These are phyloP conservation scores for Closterium sp. DNA, from an alignment of 139 green algal species.

Conservation along the genomic window DNA sequence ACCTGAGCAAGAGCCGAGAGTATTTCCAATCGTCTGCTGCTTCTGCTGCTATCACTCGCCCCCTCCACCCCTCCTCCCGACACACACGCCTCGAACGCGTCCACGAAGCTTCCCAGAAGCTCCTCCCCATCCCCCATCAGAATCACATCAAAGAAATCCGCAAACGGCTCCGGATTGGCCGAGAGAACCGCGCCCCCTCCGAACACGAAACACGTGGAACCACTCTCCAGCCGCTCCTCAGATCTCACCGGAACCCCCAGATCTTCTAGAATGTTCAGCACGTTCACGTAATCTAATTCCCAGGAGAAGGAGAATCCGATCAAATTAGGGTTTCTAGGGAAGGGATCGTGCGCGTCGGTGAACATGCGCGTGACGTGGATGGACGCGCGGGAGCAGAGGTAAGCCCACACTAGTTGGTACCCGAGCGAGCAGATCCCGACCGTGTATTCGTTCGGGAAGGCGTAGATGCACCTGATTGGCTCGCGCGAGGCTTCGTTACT, in stretches of 20 bases:
- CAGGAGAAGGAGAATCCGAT: constrained; percentile 62
- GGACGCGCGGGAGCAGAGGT: constrained; percentile 10
- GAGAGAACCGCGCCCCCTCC: constrained; percentile 54
- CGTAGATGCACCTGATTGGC: constrained; percentile 48
- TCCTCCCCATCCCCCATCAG: constrained; percentile 64
- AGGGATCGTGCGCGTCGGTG: constrained; percentile 56
- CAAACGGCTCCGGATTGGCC: constrained; percentile 73
- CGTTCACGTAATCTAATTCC: constrained; percentile 63
- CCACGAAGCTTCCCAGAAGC: constrained; percentile 27
- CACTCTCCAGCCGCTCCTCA: constrained; percentile 2
- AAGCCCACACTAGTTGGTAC: constrained; percentile 62
- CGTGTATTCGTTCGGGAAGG: constrained; percentile 62
- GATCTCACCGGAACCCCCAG: constrained; percentile 42
- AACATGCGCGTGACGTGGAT: constrained; percentile 53
- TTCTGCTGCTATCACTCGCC: background rate
- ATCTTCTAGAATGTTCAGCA: constrained; percentile 53
- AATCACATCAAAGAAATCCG: constrained; percentile 72
- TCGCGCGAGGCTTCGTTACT: background rate
- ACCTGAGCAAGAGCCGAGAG: constrained; percentile 30
- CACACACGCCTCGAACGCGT: constrained; percentile 3
- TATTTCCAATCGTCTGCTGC: constrained; percentile 27
- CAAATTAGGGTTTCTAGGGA: constrained; percentile 30
- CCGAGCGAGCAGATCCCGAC: constrained; percentile 62
- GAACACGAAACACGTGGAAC: constrained; percentile 30
- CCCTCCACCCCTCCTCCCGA: background rate